Conservation (phyloP, 192 early-diverging fungal species). For the Gryganskiella cystojenkinii region DNA sequence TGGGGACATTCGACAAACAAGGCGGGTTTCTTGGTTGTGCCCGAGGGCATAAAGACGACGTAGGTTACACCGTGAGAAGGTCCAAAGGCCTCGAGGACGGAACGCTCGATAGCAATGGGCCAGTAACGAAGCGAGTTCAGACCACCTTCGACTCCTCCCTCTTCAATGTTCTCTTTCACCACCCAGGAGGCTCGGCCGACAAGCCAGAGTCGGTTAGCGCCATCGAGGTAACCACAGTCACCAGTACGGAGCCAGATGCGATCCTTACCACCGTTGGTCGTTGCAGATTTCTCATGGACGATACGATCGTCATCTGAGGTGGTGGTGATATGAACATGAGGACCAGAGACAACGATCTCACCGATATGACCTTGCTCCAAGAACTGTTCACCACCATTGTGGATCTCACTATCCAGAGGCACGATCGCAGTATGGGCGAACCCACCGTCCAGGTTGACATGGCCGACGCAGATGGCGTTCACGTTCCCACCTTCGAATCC, state of each 20-base stretch:
- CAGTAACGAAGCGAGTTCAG: conserved; percentile 45
- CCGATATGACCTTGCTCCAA: conserved; percentile 40
- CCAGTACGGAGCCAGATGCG: conserved; percentile 47
- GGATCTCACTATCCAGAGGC: conserved; percentile 23
- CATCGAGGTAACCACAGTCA: conserved; percentile 48
- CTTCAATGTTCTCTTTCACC: conserved; percentile 19
- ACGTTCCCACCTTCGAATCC: conserved; percentile 47
- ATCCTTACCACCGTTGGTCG: conserved; percentile 25
- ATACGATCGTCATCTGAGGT: conserved; percentile 50
- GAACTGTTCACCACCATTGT: conserved; percentile 23
- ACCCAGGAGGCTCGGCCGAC: conserved; percentile 51
- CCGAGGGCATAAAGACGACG: conserved; percentile 48
- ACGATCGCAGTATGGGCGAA: conserved; percentile 43
- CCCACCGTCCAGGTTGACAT: conserved; percentile 44
- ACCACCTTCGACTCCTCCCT: conserved; percentile 19
- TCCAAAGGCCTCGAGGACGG: conserved; percentile 50
- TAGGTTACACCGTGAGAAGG: conserved; percentile 43
- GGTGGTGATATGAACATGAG: conserved; percentile 49
- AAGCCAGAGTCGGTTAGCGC: conserved; percentile 30
- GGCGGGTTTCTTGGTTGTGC: conserved; percentile 35
- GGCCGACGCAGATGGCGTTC: conserved; percentile 47
- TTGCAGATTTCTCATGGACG: conserved; percentile 28
- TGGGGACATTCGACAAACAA: conserved; percentile 46
- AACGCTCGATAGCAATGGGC: conserved; percentile 49
- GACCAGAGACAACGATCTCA: conserved; percentile 48